Percentiles rank a stretch among this genome's conserved stretches.
These are phyloP conservation scores for Kodamaea jinghongensis DNA, from an alignment of 805 yeast genomes.

Conservation along the genomic window DNA sequence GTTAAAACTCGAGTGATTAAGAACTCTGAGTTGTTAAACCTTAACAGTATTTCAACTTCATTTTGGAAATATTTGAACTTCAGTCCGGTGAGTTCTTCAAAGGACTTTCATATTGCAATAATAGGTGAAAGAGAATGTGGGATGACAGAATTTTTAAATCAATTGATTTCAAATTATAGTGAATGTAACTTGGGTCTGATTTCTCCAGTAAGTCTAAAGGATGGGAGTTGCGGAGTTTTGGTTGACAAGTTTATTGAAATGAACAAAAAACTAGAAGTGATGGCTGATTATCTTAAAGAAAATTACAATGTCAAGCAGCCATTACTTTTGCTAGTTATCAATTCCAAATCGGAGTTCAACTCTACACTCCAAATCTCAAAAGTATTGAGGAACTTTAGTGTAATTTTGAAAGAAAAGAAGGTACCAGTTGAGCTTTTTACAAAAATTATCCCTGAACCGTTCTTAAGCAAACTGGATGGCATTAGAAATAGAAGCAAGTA, in stretches of 20 bases:
- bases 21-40: constrained; percentile 44
- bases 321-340: constrained; percentile 49
- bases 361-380: constrained; percentile 48
- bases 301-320: constrained; percentile 27
- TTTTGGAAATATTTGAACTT: constrained; percentile 61
- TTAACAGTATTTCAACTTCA: constrained; percentile 41
- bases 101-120: constrained; percentile 52
- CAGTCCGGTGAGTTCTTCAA: constrained; percentile 49
- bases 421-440: constrained; percentile 39
- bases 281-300: too few species aligned
- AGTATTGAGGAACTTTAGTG: constrained; percentile 47
- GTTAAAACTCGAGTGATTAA: constrained; percentile 30
- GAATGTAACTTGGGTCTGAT: constrained; percentile 50
- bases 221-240: too few species aligned
- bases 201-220: constrained; percentile 22
- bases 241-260: too few species aligned
- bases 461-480: constrained; percentile 18
- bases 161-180: constrained; percentile 43
- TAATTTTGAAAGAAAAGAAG: constrained; percentile 34
- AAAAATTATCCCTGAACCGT: constrained; percentile 32
- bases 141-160: constrained; percentile 37
- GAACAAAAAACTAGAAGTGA: too few species aligned
- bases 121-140: constrained; percentile 30
- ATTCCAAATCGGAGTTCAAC: constrained; percentile 39
- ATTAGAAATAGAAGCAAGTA: constrained; percentile 16